Evolutionary conservation across 345 rosid genomes (phyloP), one percentile per base, ranked within the genome.

Genomic region (Geranium brycei): DNA sequence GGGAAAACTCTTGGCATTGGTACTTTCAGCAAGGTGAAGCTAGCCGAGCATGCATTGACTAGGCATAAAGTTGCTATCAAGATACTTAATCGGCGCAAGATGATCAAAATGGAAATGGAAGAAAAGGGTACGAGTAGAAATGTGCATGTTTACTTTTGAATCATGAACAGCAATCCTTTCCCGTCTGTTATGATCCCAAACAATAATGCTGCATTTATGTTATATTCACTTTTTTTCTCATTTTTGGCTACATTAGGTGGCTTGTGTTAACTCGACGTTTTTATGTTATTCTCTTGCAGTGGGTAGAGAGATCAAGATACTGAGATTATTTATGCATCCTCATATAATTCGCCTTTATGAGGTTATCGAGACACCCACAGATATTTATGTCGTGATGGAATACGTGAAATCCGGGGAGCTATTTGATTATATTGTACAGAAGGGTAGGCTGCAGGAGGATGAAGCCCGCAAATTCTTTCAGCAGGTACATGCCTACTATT

Each of bases 291-390:
- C 69, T 76, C 61, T n/a, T 70, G 81, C 84, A 95, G 99, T 91
- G 71, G 84, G 97, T 73, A 83, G 99, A 76, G 99, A 95, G 77
- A 91, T 95, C 66, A 95, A 95, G 75, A 88, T 95, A 65, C 65
- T 95, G 82, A 95, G 96, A 72, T 73, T 95, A 65, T 88, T 95
- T 77, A 91, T 88, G 97, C 99, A 95, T 75, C 99, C 99, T 64
- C 99, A 95, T 69, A 91, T 91, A 51, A 91, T 91, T 62, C 82
- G 99, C 63, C 96, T 95, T 47, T 95, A 91, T 56, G 99, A 95
- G 79, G 96, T 91, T 51, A 87, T 95, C 61, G 99, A 95, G 79
- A 95, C 97, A 16, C 80, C 86, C 1, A 75, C 87, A 10, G 95
- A 95, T 74, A 95, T 95, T 51, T 87, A 77, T 69, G 91, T 95